Evolutionary conservation across 441 rosid genomes (phyloP), one percentile per base, ranked within the genome.

Genomic region (Arabidopsis hybrid): DNA sequence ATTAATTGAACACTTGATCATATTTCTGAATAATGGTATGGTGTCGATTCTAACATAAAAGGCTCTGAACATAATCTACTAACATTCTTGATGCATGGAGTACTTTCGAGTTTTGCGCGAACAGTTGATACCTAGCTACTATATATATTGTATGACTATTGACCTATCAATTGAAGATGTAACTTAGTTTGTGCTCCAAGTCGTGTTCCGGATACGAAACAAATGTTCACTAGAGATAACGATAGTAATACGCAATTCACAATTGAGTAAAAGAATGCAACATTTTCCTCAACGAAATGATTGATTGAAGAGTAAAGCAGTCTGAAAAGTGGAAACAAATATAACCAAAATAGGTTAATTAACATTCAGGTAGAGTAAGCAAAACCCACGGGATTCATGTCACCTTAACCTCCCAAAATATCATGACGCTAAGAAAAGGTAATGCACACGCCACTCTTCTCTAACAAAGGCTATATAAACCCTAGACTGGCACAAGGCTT

Each of bases 401-500:
- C 40, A 64, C 10, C 14, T 34, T 56, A 65, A 70, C 67, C 75
- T 64, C 64, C 13, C 16, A 31, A 65, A 56, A 32, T 52, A 46
- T 8, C 52, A 47, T 8, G 52, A 38, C 16, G 50, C 50, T 7
- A 45, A 45, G 50, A 47, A 8, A 68, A 9, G 53, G n/a, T 46
- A 58, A 63, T 57, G 32, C 40, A 67, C 40, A 66, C 38, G 61
- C 50, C 42, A 31, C 34, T 47, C 50, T 50, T 51, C 32, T 51
- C 21, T 34, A 29, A 29, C 61, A 60, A 34, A 60, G 21, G 66
- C 71, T 76, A 76, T 76, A 76, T 70, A 76, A 76, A 76, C 80
- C 80, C 71, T 69, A 70, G 26, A 39, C 5, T 7, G 31, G 71
- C 53, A 8, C 16, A 39, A 64, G 45, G 53, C n/a, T 40, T 53